phyloP scores from a whole-genome alignment of 1,139 yeast genomes.

The Candida glucosophila region DNA sequence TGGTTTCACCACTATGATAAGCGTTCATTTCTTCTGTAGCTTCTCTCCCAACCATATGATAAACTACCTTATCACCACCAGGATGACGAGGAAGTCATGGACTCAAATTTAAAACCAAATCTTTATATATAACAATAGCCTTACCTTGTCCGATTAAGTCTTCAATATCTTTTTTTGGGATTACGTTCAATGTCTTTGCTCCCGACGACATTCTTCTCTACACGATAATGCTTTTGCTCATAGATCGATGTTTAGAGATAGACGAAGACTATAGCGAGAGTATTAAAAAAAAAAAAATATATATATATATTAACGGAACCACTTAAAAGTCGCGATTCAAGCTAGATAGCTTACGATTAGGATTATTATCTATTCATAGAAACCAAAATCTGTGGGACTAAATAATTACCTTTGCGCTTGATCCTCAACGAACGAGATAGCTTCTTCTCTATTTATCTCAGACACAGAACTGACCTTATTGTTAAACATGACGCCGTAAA shows the following conservation, averaged over 20 bases:
- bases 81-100: conserved; percentile 72
- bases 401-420: not conserved
- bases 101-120: conserved; percentile 55
- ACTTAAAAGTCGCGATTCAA: no score
- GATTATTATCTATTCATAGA: no score
- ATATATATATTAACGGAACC: no score
- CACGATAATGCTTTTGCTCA: no score
- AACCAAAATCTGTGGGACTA: not conserved
- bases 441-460: conserved; percentile 64
- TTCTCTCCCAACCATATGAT: conserved; percentile 80
- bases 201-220: no score
- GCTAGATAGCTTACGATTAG: no score
- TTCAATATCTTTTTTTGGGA: no score
- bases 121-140: conserved; percentile 58
- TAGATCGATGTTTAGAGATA: no score
- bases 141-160: conserved; percentile 59
- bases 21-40: conserved; percentile 89
- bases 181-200: no score
- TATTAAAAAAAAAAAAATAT: no score
- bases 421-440: conserved; percentile 77
- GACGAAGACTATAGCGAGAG: no score
- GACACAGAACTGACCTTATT: conserved; percentile 77
- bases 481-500: conserved; percentile 79
- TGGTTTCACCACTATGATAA: conserved; percentile 60
- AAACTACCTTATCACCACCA: conserved; percentile 81